Conservation (phyloP, 1,139 yeast genomes). For the Blastobotrys apis region DNA sequence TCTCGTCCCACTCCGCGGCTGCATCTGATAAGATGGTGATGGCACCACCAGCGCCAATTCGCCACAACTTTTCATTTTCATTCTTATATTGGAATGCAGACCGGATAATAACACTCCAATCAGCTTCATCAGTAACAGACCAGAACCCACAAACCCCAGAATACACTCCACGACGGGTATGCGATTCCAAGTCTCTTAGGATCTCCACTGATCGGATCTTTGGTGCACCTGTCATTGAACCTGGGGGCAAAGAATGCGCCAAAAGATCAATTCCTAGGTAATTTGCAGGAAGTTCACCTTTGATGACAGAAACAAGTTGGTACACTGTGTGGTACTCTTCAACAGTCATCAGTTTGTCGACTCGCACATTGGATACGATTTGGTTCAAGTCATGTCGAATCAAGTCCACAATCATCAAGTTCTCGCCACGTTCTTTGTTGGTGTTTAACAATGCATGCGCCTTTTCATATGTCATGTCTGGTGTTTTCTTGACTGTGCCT, state of each 20-base stretch:
- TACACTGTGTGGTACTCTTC: constrained; percentile 90
- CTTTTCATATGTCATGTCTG: constrained; percentile 40
- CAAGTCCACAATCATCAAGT: constrained; percentile 92
- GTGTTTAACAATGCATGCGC: constrained; percentile 69
- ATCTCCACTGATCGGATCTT: constrained; percentile 88
- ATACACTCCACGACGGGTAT: constrained; percentile 72
- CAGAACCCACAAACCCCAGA: constrained; percentile 96
- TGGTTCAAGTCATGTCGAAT: constrained; percentile 87
- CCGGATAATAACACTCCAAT: constrained; percentile 94
- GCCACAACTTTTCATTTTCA: constrained; percentile 56
- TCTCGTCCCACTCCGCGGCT: constrained; percentile 88
- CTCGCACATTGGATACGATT: constrained; percentile 61
- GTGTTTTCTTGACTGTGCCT: constrained; percentile 79
- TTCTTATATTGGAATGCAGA: constrained; percentile 65
- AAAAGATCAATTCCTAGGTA: constrained; percentile 76
- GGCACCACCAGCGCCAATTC: constrained; percentile 98
- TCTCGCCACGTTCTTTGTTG: constrained; percentile 94
- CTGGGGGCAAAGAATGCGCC: constrained; percentile 84
- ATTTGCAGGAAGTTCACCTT: constrained; percentile 48
- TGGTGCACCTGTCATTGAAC: constrained; percentile 99
- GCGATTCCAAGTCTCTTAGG: constrained; percentile 50
- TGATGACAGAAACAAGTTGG: constrained; percentile 86
- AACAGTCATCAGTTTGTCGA: constrained; percentile 78
- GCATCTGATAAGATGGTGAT: constrained; percentile 81
- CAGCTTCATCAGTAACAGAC: constrained; percentile 83